Percentiles rank a stretch among this genome's conserved stretches.
Conservation (phyloP, 108 stramenopile genomes). For the Skeletonema marinoi region DNA sequence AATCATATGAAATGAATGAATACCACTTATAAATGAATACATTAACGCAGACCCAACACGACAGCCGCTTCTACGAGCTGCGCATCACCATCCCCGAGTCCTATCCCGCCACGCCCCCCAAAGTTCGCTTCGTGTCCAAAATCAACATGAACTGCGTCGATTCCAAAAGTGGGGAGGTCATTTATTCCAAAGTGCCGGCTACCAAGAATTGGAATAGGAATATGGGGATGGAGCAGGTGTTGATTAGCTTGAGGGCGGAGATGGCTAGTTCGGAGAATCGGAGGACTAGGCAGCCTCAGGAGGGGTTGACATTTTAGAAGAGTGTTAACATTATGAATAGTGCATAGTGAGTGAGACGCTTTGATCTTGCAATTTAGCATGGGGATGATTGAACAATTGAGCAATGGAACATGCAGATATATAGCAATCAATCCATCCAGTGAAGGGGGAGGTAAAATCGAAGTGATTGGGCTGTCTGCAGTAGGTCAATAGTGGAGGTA, state of each 20-base stretch:
- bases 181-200: slow-evolving; percentile 69
- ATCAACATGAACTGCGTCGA: slow-evolving; percentile 97
- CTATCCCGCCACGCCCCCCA: slow-evolving; percentile 92
- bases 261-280: slow-evolving; percentile 81
- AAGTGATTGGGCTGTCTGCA: no score
- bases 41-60: slow-evolving; percentile 82
- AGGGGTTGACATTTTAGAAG: slow-evolving; percentile 77
- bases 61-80: slow-evolving; percentile 93
- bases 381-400: not conserved
- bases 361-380: no score
- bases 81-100: slow-evolving; percentile 87
- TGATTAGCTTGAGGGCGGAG: slow-evolving; percentile 73
- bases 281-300: slow-evolving; percentile 78
- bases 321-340: no score
- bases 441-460: not conserved
- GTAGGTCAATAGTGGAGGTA: not conserved
- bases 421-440: no score
- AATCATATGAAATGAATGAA: not conserved
- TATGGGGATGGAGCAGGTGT: slow-evolving; percentile 86
- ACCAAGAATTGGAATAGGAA: slow-evolving; percentile 89
- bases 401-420: no score
- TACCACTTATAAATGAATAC: not conserved
- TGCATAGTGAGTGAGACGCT: no score
- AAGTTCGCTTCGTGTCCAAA: slow-evolving; percentile 89
- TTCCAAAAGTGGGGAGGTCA: slow-evolving; percentile 70